Evolutionary conservation across 208 protist species (phyloP).

Genomic region (Trypanosomatidae sp.): DNA sequence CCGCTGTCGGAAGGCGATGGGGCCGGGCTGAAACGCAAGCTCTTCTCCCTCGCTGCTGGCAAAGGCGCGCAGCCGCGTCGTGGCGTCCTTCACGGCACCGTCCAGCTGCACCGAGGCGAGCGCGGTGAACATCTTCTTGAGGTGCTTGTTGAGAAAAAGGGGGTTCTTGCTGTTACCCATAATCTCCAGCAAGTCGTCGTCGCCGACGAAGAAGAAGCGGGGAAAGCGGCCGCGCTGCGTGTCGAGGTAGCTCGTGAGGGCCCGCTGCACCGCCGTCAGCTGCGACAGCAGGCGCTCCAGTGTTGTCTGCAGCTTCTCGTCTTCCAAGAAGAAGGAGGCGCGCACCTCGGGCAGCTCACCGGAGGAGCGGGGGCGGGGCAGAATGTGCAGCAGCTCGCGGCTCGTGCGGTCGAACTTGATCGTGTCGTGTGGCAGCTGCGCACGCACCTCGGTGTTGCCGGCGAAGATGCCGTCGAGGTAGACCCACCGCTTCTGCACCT

Average conservation of each 20-base stretch:
- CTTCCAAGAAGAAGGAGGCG: constrained; percentile 92
- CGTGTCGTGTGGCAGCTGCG: constrained; percentile 95
- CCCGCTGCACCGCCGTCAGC: constrained; percentile 96
- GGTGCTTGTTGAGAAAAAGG: constrained; percentile 96
- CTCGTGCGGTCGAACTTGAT: constrained; percentile 94
- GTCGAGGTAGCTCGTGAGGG: constrained; percentile 98
- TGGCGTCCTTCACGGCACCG: constrained; percentile 13
- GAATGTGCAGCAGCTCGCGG: constrained; percentile 93
- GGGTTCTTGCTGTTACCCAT: constrained; percentile 97
- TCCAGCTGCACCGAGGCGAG: constrained; percentile 80
- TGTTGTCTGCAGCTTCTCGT: constrained; percentile 83
- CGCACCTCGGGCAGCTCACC: constrained; percentile 51
- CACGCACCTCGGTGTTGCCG: constrained; percentile 93
- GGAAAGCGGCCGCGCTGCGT: constrained; percentile 96
- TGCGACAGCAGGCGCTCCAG: constrained; percentile 93
- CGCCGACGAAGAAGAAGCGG: constrained; percentile 99
- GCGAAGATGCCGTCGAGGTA: constrained; percentile 98
- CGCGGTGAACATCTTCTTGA: constrained; percentile 99
- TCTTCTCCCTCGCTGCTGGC: constrained; percentile 92
- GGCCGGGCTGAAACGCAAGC: constrained; percentile 64
- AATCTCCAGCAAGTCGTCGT: constrained; percentile 99
- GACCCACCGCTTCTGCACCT: constrained; percentile 98
- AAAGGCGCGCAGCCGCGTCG: constrained; percentile 84
- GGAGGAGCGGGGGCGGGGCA: constrained; percentile 82
- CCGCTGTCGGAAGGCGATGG: constrained; percentile 54